Evolutionary conservation across 768 basidiomycete species (phyloP).

Genomic region (Rossbeevera mucosa): DNA sequence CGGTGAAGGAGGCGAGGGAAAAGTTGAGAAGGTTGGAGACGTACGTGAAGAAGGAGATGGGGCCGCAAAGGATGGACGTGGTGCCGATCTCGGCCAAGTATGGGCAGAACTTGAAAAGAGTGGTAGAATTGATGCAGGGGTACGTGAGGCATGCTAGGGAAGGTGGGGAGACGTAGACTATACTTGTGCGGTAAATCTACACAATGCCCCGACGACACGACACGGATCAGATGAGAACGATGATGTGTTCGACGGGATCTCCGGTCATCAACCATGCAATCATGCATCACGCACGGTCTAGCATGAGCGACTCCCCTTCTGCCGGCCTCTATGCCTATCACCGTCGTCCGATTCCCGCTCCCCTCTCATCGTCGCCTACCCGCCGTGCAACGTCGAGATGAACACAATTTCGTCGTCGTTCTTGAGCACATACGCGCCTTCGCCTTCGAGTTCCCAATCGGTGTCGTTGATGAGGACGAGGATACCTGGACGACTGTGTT

Average conservation of each 20-base stretch:
- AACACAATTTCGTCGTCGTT: conserved; percentile 89
- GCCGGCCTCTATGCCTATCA: neutral
- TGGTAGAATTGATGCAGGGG: conserved; percentile 61
- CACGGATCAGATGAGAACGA: neutral
- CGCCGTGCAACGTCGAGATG: conserved; percentile 91
- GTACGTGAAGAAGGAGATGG: conserved; percentile 50
- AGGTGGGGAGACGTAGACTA: neutral
- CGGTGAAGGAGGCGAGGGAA: conserved; percentile 48
- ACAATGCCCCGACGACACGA: neutral
- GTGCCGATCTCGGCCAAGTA: conserved; percentile 84
- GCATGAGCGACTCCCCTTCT: neutral
- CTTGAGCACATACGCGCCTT: conserved; percentile 77
- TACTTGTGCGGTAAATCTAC: neutral
- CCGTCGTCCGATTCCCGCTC: neutral
- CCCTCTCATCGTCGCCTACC: neutral
- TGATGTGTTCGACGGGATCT: too few relatives aligned
- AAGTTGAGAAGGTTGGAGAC: conserved; percentile 56
- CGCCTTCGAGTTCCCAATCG: conserved; percentile 97
- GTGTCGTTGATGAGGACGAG: conserved; percentile 95
- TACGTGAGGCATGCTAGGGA: conserved; percentile 55
- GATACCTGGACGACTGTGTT: conserved; percentile 87
- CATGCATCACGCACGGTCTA: neutral
- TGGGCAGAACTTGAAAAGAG: conserved; percentile 70
- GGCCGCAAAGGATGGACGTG: conserved; percentile 46
- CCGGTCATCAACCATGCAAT: neutral